Percentiles rank a stretch among this genome's conserved stretches.
These are phyloP conservation scores for Mercurialis annua DNA, from an alignment of 345 rosid genomes.

Conservation along the genomic window DNA sequence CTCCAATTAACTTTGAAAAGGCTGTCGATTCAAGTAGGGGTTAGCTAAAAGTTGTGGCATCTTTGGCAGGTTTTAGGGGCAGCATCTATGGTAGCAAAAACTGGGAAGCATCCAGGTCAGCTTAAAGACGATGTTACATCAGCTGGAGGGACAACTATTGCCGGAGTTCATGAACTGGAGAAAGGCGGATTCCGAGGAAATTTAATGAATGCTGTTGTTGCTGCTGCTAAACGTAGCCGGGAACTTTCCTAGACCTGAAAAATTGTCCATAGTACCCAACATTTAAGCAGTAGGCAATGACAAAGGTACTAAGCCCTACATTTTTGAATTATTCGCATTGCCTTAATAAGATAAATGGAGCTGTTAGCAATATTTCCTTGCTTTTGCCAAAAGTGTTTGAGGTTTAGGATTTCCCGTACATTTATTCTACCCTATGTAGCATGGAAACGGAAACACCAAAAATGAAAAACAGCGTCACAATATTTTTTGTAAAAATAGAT, in stretches of 20 bases:
- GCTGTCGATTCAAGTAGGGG: background rate
- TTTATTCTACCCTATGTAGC: too few species aligned
- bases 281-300: background rate
- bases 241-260: constrained; percentile 57
- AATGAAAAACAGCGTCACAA: too few species aligned
- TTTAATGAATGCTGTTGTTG: constrained; percentile 86
- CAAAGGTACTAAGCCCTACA: background rate
- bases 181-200: constrained; percentile 76
- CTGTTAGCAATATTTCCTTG: too few species aligned
- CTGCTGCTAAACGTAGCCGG: constrained; percentile 70
- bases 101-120: constrained; percentile 85
- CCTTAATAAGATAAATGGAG: too few species aligned
- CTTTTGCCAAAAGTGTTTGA: too few species aligned
- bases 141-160: constrained; percentile 88
- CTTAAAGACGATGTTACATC: constrained; percentile 92
- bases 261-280: background rate
- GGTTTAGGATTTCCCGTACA: too few species aligned
- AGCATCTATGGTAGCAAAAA: constrained; percentile 68
- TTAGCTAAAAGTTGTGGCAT: background rate
- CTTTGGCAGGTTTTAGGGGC: constrained; percentile 81
- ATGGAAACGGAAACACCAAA: too few species aligned
- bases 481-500: too few species aligned
- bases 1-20: background rate
- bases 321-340: too few species aligned
- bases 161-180: constrained; percentile 87